A percentile compares a stretch with the other conserved stretches of the same genome.
phyloP scores from a whole-genome alignment of 768 basidiomycete genomes.

The Sistotremastrum suecicum region DNA sequence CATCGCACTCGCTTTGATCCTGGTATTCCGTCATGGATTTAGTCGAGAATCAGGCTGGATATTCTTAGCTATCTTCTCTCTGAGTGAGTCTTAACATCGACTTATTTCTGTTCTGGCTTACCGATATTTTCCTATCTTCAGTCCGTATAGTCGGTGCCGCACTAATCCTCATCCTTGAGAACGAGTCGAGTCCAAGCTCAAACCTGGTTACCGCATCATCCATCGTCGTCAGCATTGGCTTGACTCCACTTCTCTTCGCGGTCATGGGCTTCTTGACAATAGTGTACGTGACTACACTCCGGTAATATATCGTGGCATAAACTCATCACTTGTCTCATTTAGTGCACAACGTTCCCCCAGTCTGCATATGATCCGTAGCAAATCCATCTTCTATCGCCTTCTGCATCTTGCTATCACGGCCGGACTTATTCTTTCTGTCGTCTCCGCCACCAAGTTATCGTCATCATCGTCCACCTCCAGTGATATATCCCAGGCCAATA shows the following conservation, averaged over 20 bases:
- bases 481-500: too few species aligned
- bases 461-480: constrained; percentile 6
- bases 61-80: constrained; percentile 46
- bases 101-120: not conserved
- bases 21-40: constrained; percentile 41
- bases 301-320: too few species aligned
- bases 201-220: constrained; percentile 40
- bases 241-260: constrained; percentile 24
- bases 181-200: constrained; percentile 12
- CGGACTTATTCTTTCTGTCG: constrained; percentile 19
- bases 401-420: constrained; percentile 14
- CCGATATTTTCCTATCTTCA: too few species aligned
- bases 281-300: constrained; percentile 10
- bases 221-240: constrained; percentile 24
- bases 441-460: constrained; percentile 14
- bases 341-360: too few species aligned
- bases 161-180: too few species aligned
- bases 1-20: constrained; percentile 26
- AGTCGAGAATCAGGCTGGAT: constrained; percentile 51
- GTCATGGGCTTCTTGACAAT: constrained; percentile 23
- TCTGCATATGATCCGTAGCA: too few species aligned
- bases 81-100: constrained; percentile 24
- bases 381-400: constrained; percentile 9
- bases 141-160: too few species aligned
- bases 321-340: too few species aligned